Evolutionary conservation across 2,329 filamentous ascomycete species (phyloP), one percentile per base, ranked within the genome.

Genomic region (Calonectria leucothoes): DNA sequence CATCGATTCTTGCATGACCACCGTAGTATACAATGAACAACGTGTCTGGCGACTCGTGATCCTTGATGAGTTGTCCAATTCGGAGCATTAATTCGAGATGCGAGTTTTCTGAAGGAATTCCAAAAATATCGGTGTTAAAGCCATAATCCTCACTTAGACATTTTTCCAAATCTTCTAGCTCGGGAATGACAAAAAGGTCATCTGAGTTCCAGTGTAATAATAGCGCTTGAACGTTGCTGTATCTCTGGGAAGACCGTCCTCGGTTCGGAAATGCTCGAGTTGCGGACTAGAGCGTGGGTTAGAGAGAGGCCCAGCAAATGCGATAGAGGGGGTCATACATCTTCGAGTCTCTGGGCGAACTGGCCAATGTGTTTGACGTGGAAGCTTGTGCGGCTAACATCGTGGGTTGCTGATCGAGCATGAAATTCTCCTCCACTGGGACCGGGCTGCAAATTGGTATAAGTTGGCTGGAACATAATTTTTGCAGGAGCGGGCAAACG

Each of bases 1-100:
- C 89, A 72, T 91, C 90, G 72, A 91, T 91, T 74, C 87, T 87
- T 4, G 90, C 90, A 80, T 92, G 90, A 0, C 90, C 90, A 14
- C 89, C 90, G 69, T 92, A 91, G 79, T 91, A 92, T 20, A 91
- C 82, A 11, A 91, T 79, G 75, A 91, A 90, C 1, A 92, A 82
- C 0, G 89, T 91, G 59, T 91, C 88, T 52, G 86, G 85, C 4
- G 87, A 87, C 74, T 91, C 90, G 67, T 90, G 85, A 59, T 89
- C 86, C 77, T 91, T 91, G 79, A 91, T 89, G 80, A 91, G 84
- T 74, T 89, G 86, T 5, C 88, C 89, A 35, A 91, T 84, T 70
- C 88, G 87, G 82, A 91, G 84, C 88, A 91, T 91, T 70, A 91
- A 81, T 78, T 91, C 89, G 20, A 91, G 83, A 74, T 91, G 90